phyloP scores from a whole-genome alignment of 2,329 filamentous ascomycete species.

The Colletotrichum gloeosporioides region DNA sequence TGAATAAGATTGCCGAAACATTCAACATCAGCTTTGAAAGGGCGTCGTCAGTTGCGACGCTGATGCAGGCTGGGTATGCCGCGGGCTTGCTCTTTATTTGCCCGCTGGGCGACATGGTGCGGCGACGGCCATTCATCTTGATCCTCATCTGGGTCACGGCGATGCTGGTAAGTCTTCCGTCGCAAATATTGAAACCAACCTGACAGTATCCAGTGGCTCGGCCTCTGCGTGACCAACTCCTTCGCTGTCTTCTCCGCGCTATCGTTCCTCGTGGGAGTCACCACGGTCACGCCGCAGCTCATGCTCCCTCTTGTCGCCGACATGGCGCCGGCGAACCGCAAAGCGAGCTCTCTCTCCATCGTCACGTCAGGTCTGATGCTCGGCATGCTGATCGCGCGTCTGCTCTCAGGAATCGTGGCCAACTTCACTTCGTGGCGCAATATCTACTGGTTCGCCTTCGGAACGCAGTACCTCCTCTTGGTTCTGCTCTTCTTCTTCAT shows the following conservation, averaged over 20 bases:
- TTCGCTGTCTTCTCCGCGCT: slow-evolving; percentile 71
- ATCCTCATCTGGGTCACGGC: slow-evolving; percentile 71
- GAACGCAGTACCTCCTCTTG: slow-evolving; percentile 72
- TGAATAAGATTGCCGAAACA: slow-evolving; percentile 75
- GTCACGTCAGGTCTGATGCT: slow-evolving; percentile 78
- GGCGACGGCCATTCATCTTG: slow-evolving; percentile 73
- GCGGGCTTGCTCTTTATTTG: slow-evolving; percentile 75
- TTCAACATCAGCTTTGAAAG: slow-evolving; percentile 75
- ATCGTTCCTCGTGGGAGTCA: slow-evolving; percentile 76
- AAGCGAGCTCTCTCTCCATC: slow-evolving; percentile 74
- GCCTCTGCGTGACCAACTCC: slow-evolving; percentile 70
- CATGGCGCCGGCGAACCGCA: slow-evolving; percentile 71
- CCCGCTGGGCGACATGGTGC: slow-evolving; percentile 75
- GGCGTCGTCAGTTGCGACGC: slow-evolving; percentile 71
- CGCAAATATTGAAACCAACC: neutral
- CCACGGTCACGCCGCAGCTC: slow-evolving; percentile 79
- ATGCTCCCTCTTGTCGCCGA: slow-evolving; percentile 85
- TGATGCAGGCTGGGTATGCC: slow-evolving; percentile 83
- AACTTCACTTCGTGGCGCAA: slow-evolving; percentile 77
- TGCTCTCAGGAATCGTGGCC: slow-evolving; percentile 77
- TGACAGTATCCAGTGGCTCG: slow-evolving; percentile 59
- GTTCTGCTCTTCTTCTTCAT: slow-evolving; percentile 72
- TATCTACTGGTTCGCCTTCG: slow-evolving; percentile 81
- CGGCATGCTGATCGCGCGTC: slow-evolving; percentile 76
- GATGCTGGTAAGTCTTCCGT: slow-evolving; percentile 57